Evolutionary conservation across 2,329 filamentous ascomycete species (phyloP), one percentile per base, ranked within the genome.

Genomic region (Dactylellina leptospora): DNA sequence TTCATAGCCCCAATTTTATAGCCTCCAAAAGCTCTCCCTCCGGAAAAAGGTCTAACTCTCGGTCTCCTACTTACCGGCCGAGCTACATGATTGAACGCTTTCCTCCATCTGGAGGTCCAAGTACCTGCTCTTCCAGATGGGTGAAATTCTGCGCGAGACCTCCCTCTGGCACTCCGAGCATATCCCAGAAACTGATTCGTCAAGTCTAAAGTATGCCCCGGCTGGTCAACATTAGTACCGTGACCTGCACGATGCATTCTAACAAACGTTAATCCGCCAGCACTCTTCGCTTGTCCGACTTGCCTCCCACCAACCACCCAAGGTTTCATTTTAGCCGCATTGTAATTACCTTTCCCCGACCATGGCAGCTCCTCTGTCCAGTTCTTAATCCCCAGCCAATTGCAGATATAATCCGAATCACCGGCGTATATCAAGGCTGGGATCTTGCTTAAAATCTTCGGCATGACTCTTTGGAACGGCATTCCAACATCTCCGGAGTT

Each of bases 391-490:
- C 48, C 48, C n/a, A 53, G 28, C 48, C 48, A 53, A 18, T 33
- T 36, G 27, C 27, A 33, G 20, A 30, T 3, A 22, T 36, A 53
- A 36, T 53, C 48, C 6, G 48, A 10, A 53, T 53, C 48, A 3
- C 48, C 48, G 28, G 23, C 27, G 18, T 53, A 53, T 4, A 53
- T 18, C 27, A 53, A 36, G 3, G 38, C 48, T 2, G 48, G 48
- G 3, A 53, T 53, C 28, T 53, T 33, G n/a, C 20, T 3, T 10
- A 53, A 18, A 5, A 53, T 20, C 4, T n/a, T 5, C 3, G 28
- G 27, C n/a, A 53, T 16, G 9, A 53, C 23, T 20, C 28, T 28
- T 6, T 28, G n/a, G 13, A 16, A 33, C 3, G 48, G 28, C 48
- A 27, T 18, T 4, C 25, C 25, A 18, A 33, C 27, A 53, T 53